Percentiles rank a stretch among this genome's conserved stretches.
Evolutionary conservation across 192 early-diverging fungal genomes (phyloP).

Genomic region (Podila verticillata): DNA sequence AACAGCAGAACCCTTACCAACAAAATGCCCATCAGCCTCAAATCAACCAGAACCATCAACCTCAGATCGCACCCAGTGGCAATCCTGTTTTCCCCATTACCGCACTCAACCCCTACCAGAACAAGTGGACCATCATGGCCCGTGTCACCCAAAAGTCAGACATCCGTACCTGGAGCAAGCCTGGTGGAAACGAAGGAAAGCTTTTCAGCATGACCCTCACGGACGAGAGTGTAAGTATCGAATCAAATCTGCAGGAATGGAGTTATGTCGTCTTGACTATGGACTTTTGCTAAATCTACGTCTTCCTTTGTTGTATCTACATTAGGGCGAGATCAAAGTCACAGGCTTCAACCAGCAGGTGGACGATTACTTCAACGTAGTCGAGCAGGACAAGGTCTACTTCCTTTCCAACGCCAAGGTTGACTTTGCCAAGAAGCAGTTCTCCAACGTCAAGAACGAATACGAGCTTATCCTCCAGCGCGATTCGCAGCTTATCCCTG

Average conservation of each 20-base stretch:
- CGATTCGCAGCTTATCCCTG: constrained; percentile 66
- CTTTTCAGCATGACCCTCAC: constrained; percentile 90
- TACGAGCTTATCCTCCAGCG: constrained; percentile 92
- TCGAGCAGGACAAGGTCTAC: constrained; percentile 85
- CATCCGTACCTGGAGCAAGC: constrained; percentile 85
- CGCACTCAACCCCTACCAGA: constrained; percentile 50
- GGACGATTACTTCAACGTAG: constrained; percentile 75
- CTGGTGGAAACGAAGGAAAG: constrained; percentile 73
- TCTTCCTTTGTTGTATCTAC: constrained; percentile 19
- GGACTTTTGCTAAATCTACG: not conserved
- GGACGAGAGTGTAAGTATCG: constrained; percentile 79
- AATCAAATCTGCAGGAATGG: not conserved
- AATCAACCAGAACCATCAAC: constrained; percentile 23
- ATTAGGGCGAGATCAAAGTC: constrained; percentile 94
- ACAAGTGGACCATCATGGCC: constrained; percentile 92
- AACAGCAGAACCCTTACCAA: not conserved
- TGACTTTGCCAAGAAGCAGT: constrained; percentile 86
- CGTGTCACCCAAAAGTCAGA: constrained; percentile 87
- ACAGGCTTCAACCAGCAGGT: constrained; percentile 94
- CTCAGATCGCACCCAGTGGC: constrained; percentile 16
- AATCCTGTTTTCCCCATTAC: constrained; percentile 27
- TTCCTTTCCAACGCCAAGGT: constrained; percentile 85
- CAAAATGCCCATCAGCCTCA: constrained; percentile 22
- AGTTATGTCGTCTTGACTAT: not conserved
- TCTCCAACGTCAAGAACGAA: constrained; percentile 83